Evolutionary conservation across 371 early-diverging fungal species (phyloP).

Genomic region (Mucor piriformis): DNA sequence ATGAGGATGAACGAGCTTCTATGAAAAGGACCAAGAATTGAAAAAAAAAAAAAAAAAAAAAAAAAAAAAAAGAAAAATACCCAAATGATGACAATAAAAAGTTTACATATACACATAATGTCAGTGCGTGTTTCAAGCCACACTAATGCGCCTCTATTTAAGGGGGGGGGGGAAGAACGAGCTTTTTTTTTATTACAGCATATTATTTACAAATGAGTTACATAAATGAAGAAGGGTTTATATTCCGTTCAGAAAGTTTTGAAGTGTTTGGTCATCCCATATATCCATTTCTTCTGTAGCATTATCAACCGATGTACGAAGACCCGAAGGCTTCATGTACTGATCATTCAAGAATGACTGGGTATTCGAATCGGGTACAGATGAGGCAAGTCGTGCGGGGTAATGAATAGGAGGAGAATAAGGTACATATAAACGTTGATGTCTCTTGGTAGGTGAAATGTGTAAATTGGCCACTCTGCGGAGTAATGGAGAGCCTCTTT

Average conservation of each 20-base stretch:
- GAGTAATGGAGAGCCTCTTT: neutral
- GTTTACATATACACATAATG: too few species aligned
- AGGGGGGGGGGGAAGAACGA: neutral
- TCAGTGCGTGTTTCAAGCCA: too few species aligned
- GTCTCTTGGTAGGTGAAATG: constrained; percentile 1
- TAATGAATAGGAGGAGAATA: constrained; percentile 10
- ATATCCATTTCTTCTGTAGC: constrained; percentile 7
- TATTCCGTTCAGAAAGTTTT: constrained; percentile 19
- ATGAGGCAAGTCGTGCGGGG: constrained; percentile 11
- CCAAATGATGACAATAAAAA: neutral
- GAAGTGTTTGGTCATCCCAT: constrained; percentile 24
- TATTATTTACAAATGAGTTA: neutral
- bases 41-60: neutral
- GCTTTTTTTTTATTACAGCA: neutral
- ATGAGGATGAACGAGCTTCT: neutral
- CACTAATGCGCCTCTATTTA: too few species aligned
- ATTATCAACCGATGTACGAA: constrained; percentile 10
- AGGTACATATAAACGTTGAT: constrained; percentile 1
- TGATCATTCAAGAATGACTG: constrained; percentile 20
- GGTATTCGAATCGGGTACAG: constrained; percentile 10
- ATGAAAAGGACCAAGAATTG: neutral
- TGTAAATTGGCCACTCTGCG: constrained; percentile 10
- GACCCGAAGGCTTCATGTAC: constrained; percentile 17
- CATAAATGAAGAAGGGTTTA: too few species aligned
- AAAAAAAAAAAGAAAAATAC: too few species aligned